Percentiles rank a stretch among this genome's conserved stretches.
phyloP scores from a whole-genome alignment of 140 eudicot species.

The Ambrosia hybrid region DNA sequence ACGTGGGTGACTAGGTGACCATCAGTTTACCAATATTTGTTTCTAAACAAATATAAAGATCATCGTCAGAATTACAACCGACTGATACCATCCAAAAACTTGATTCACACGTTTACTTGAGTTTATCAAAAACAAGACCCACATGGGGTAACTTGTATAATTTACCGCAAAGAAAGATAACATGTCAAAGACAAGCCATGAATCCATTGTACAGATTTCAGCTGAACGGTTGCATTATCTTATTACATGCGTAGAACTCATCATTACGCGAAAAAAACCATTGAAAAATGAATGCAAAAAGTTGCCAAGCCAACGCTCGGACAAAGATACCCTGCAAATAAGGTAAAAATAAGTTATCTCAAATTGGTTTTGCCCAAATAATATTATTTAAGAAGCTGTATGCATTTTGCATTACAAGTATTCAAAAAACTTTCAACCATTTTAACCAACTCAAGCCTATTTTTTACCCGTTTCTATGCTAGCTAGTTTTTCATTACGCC shows the following conservation, averaged over 20 bases:
- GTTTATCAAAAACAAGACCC: not conserved
- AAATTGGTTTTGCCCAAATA: not conserved
- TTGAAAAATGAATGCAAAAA: conserved; percentile 22
- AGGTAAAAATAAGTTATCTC: not conserved
- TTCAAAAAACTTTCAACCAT: no score
- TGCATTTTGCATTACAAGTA: no score
- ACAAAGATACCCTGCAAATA: conserved; percentile 19
- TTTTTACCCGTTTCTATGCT: no score
- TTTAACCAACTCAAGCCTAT: no score
- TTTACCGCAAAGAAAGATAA: conserved; percentile 10
- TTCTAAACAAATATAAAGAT: not conserved
- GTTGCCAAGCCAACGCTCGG: conserved; percentile 1
- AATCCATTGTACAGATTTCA: conserved; percentile 28
- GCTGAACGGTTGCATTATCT: conserved; percentile 20
- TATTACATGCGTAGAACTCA: conserved; percentile 25
- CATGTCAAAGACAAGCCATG: conserved; percentile 19
- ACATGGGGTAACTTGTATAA: not conserved
- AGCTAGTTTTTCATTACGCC: no score
- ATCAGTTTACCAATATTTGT: not conserved
- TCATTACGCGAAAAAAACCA: conserved; percentile 7
- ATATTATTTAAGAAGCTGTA: no score
- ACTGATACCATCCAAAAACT: not conserved
- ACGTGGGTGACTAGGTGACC: no score
- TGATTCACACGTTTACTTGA: not conserved
- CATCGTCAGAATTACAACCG: not conserved